Evolutionary conservation across 1,284 basidiomycete species (phyloP).

Genomic region (Cryptococcus sp.): DNA sequence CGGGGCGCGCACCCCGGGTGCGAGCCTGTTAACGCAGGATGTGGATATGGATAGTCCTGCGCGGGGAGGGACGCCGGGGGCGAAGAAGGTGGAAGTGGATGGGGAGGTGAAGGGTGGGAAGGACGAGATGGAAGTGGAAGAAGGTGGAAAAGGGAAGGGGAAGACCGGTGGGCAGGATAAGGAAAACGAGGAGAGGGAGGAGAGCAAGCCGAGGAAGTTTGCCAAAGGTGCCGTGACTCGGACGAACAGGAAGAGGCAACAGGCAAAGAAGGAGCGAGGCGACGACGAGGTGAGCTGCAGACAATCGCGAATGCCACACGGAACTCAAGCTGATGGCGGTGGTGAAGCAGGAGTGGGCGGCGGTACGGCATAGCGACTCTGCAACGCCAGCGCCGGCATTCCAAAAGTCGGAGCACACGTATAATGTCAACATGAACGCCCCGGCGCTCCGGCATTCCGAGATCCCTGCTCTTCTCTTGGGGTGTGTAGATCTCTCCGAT

Average conservation of each 20-base stretch:
- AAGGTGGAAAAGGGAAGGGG: conserved; percentile 7
- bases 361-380: conserved; percentile 15
- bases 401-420: conserved; percentile 34
- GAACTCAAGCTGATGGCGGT: not conserved
- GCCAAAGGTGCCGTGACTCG: conserved; percentile 67
- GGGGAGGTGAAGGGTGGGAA: not conserved
- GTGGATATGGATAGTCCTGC: conserved; percentile 44
- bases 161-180: conserved; percentile 10
- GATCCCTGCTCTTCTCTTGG: conserved; percentile 61
- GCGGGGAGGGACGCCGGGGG: not conserved
- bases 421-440: conserved; percentile 41
- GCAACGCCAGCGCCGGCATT: conserved; percentile 9
- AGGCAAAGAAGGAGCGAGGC: conserved; percentile 28
- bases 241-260: conserved; percentile 62
- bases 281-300: conserved; percentile 28
- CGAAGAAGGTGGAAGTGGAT: not conserved
- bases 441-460: conserved; percentile 46
- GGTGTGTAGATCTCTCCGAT: conserved; percentile 57
- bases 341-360: not conserved
- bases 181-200: conserved; percentile 9
- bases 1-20: conserved; percentile 8
- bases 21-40: conserved; percentile 31
- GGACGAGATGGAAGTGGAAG: conserved; percentile 9
- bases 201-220: conserved; percentile 16
- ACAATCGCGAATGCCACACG: not conserved